A percentile compares a stretch with the other conserved stretches of the same genome.
Evolutionary conservation across 305 asterid genomes (phyloP).

Genomic region (Fraxinus ornus): DNA sequence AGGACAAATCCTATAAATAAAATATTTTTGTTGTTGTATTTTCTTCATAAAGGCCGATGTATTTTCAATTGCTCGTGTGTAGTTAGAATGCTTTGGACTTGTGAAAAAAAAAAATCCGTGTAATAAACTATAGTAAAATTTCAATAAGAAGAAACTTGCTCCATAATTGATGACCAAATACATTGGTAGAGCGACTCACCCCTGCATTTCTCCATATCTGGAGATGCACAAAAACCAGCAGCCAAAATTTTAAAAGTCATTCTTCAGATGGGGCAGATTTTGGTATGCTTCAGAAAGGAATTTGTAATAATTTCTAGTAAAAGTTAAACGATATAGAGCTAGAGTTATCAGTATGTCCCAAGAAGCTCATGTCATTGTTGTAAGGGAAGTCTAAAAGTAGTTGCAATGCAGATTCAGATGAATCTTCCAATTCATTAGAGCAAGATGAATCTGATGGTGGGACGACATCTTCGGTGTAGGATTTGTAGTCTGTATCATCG

Average conservation of each 20-base stretch:
- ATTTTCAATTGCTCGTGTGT: not conserved
- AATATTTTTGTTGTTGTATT: not conserved
- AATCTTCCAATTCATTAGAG: conserved; percentile 63
- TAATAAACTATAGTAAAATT: not conserved
- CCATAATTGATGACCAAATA: not conserved
- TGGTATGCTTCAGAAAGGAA: conserved; percentile 16
- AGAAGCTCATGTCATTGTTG: conserved; percentile 84
- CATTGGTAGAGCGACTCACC: not conserved
- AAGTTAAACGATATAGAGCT: conserved; percentile 33
- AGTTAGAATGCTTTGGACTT: not conserved
- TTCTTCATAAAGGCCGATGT: not conserved
- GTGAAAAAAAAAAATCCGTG: not conserved
- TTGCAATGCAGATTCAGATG: conserved; percentile 78
- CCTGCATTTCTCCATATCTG: not conserved
- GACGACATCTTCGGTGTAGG: conserved; percentile 21
- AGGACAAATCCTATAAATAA: not conserved
- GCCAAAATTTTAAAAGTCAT: conserved; percentile 17
- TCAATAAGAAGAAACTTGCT: not conserved
- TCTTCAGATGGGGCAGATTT: not conserved
- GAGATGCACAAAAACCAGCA: conserved; percentile 11
- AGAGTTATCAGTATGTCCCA: conserved; percentile 48
- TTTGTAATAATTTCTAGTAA: conserved; percentile 23
- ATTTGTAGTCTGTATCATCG: conserved; percentile 33
- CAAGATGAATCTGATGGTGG: conserved; percentile 37
- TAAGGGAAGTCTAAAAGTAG: conserved; percentile 75